A percentile compares a stretch with the other conserved stretches of the same genome.
phyloP scores from a whole-genome alignment of 2,329 filamentous ascomycete species.

The Thelonectria olida region DNA sequence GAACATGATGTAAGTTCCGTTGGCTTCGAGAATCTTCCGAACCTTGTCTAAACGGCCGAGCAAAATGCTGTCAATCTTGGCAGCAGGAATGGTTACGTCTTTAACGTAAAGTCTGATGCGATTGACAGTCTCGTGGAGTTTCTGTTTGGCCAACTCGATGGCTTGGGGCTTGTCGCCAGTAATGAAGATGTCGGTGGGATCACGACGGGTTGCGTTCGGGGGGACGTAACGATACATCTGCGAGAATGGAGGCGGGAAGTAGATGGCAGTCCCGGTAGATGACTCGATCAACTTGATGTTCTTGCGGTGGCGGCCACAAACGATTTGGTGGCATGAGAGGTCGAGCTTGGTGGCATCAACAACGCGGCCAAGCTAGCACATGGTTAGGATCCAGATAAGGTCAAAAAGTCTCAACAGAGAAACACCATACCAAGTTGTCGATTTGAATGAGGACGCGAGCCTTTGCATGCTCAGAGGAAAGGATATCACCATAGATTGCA shows the following conservation, averaged over 20 bases:
- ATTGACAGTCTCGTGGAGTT: constrained; percentile 85
- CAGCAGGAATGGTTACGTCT: constrained; percentile 86
- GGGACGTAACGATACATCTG: constrained; percentile 91
- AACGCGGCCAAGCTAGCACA: constrained; percentile 70
- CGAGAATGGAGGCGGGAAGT: constrained; percentile 95
- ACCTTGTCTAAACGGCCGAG: constrained; percentile 94
- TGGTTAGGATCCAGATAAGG: constrained; percentile 26
- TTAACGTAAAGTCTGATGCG: constrained; percentile 88
- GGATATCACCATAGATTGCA: constrained; percentile 92
- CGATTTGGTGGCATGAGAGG: constrained; percentile 86
- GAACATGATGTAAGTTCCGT: constrained; percentile 94
- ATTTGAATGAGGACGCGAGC: constrained; percentile 96
- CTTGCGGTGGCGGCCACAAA: constrained; percentile 93
- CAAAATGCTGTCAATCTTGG: constrained; percentile 94
- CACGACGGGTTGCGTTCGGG: constrained; percentile 80
- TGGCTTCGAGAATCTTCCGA: constrained; percentile 95
- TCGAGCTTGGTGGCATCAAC: constrained; percentile 87
- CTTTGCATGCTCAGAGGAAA: constrained; percentile 97
- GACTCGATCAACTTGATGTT: constrained; percentile 99
- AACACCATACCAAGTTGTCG: constrained; percentile 78
- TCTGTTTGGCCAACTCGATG: constrained; percentile 89
- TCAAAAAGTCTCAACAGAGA: neutral
- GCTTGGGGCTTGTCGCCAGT: constrained; percentile 87
- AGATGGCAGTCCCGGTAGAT: constrained; percentile 93
- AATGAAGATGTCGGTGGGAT: constrained; percentile 92